These are phyloP conservation scores for Neonectria coccinea DNA, from an alignment of 2,329 filamentous ascomycete species.

Conservation along the genomic window DNA sequence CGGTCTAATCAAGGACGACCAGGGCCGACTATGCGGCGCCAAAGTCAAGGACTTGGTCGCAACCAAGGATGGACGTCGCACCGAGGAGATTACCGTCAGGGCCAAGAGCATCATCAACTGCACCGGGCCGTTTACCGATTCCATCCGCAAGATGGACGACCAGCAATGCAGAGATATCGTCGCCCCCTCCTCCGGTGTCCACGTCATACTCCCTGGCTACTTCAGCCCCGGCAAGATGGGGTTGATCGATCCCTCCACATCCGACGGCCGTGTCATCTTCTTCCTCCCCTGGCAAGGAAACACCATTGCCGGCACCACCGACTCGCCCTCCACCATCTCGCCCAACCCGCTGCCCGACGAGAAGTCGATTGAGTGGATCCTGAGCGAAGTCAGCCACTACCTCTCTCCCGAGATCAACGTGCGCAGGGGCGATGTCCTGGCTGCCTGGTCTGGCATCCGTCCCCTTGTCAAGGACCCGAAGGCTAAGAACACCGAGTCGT, in stretches of 20 bases:
- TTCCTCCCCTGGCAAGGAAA: constrained; percentile 95
- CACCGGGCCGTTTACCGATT: constrained; percentile 88
- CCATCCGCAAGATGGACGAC: constrained; percentile 88
- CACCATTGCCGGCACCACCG: constrained; percentile 90
- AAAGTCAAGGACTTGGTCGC: constrained; percentile 77
- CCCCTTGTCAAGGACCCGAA: constrained; percentile 89
- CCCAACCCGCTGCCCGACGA: constrained; percentile 82
- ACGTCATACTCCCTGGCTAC: constrained; percentile 88
- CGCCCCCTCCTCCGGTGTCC: constrained; percentile 85
- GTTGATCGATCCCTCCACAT: constrained; percentile 86
- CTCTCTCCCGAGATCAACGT: constrained; percentile 87
- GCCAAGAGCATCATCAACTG: constrained; percentile 89
- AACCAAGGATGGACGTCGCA: constrained; percentile 69
- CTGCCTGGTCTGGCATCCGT: constrained; percentile 89
- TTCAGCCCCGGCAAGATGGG: constrained; percentile 89
- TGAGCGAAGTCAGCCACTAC: constrained; percentile 85
- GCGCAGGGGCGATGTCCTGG: constrained; percentile 86
- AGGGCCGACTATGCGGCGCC: constrained; percentile 80
- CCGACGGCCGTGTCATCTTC: constrained; percentile 91
- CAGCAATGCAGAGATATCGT: constrained; percentile 79
- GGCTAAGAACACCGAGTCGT: constrained; percentile 85
- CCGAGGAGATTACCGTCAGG: constrained; percentile 75
- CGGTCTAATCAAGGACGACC: constrained; percentile 77
- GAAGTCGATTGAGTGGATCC: constrained; percentile 88
- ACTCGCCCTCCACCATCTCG: constrained; percentile 79